Base-by-base conservation (phyloP, 2,329 filamentous ascomycete species). In the Aspergillus sp. region DNA sequence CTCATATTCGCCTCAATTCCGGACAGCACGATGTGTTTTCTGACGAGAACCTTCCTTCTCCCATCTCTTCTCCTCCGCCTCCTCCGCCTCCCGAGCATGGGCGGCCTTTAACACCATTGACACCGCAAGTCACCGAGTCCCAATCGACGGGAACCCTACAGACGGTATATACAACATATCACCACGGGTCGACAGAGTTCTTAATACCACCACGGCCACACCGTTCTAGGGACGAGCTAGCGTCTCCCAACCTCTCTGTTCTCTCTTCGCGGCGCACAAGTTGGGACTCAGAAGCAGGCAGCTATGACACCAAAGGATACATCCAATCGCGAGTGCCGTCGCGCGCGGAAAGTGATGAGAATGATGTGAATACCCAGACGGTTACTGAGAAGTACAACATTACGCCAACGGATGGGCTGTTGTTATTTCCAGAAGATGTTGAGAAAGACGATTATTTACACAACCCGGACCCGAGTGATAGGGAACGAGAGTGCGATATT, bases 331-430 rank as follows among this genome's bases (percentile, higher is more conserved):
- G 81, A 62, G 79, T 82, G 12, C 82, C 82, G 2, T 88, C 85
- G 50, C 76, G 83, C 60, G 78, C 82, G 19, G 84, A 81, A n/a
- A 88, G 85, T 66, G 85, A 89, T 46, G 85, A 88, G 25, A 83
- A 87, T 19, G 79, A 81, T 66, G 75, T 89, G 53, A 90, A 89
- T 66, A 90, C 87, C 0, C 87, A 90, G 74, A 90, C 87, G 1
- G 87, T 90, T 3, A 85, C 86, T 15, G 86, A 89, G 67, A 90
- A 90, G 72, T 90, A 87, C 72, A 89, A 89, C 68, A 90, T 90
- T 53, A 79, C 84, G 69, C 87, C 88, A 1, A 87, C 85, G 3
- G 84, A 86, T 14, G 86, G 86, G 6, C 73, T 90, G 52, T 70
- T 90, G 41, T 74, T 90, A 19, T 90, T 87, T 64, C 88, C 87